These are phyloP conservation scores for Diphasiastrum complanatum DNA, from an alignment of 83 land plant genomes.

Conservation along the genomic window DNA sequence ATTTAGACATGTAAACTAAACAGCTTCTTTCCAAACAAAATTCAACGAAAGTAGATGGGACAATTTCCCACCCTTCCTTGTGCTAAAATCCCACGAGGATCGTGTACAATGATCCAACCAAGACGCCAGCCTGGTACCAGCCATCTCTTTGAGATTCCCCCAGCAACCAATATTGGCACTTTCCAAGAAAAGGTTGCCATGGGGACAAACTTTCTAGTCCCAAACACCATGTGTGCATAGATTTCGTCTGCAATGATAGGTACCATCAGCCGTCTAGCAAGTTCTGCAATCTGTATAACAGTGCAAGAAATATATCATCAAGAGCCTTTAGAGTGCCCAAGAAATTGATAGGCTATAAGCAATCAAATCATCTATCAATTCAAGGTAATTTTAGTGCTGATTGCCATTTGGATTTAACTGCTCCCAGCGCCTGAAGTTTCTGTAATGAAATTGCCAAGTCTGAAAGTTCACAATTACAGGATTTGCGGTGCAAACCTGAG, in stretches of 20 bases:
- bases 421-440: no score
- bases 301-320: constrained; percentile 4
- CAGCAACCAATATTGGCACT: constrained; percentile 77
- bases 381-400: no score
- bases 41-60: neutral
- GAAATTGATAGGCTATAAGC: neutral
- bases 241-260: constrained; percentile 83
- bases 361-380: neutral
- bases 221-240: constrained; percentile 80
- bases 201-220: constrained; percentile 50
- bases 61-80: constrained; percentile 43
- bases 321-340: constrained; percentile 14
- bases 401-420: no score
- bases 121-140: constrained; percentile 93
- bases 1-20: no score
- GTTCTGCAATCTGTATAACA: constrained; percentile 56
- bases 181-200: constrained; percentile 60
- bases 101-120: constrained; percentile 75
- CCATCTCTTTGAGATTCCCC: constrained; percentile 93
- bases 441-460: no score
- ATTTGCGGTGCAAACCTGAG: constrained; percentile 32
- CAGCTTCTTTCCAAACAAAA: neutral
- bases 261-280: constrained; percentile 47
- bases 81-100: constrained; percentile 55
- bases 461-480: neutral